Conservation (phyloP, 2,329 filamentous ascomycete genomes). For the Aspergillus ustus region DNA sequence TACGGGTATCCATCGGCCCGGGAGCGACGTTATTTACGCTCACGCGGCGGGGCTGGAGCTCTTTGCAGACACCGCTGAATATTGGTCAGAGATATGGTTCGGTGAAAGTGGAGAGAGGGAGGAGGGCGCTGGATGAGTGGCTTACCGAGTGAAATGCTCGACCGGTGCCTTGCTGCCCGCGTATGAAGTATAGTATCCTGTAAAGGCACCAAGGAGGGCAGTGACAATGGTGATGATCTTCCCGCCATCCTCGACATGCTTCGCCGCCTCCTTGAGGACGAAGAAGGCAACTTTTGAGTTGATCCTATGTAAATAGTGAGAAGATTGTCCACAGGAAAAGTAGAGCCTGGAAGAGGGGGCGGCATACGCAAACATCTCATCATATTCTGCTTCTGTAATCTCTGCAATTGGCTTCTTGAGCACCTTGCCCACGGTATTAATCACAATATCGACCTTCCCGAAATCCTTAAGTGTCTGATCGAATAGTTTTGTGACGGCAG, state of each 20-base stretch:
- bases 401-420: constrained; percentile 53
- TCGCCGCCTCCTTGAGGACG: constrained; percentile 50
- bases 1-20: constrained; percentile 59
- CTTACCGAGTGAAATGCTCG: constrained; percentile 61
- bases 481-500: constrained; percentile 49
- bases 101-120: not conserved
- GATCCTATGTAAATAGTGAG: constrained; percentile 34
- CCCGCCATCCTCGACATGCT: constrained; percentile 50
- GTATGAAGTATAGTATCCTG: constrained; percentile 52
- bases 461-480: constrained; percentile 46
- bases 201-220: constrained; percentile 53
- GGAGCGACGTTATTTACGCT: constrained; percentile 58
- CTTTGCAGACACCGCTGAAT: constrained; percentile 55
- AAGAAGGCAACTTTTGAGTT: constrained; percentile 55
- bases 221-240: constrained; percentile 55
- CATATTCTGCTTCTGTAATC: constrained; percentile 53
- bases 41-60: constrained; percentile 57
- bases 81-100: not conserved
- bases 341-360: not conserved
- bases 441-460: constrained; percentile 54
- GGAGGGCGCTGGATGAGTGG: constrained; percentile 5
- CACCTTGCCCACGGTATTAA: constrained; percentile 58
- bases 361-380: constrained; percentile 53
- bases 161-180: constrained; percentile 62
- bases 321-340: not conserved